Evolutionary conservation across 768 basidiomycete genomes (phyloP).

Genomic region (Amanita fuliginea): DNA sequence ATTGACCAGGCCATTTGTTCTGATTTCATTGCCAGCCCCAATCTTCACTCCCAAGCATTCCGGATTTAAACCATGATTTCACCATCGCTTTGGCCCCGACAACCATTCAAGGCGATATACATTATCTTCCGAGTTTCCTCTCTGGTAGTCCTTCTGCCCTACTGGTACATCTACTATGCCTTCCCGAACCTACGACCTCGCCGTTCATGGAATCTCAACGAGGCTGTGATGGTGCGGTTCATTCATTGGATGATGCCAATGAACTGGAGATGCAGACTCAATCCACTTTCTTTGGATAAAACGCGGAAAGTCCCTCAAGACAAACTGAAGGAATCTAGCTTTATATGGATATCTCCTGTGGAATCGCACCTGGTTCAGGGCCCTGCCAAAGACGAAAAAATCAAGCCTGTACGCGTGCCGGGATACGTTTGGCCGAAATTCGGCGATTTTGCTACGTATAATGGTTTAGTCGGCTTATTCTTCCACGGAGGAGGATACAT

Average conservation of each 20-base stretch:
- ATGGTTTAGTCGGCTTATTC: conserved; percentile 14
- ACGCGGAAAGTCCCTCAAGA: neutral
- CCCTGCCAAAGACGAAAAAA: conserved; percentile 10
- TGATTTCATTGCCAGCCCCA: no score
- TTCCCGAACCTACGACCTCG: no score
- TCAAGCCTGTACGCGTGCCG: conserved; percentile 12
- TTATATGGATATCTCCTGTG: neutral
- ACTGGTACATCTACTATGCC: no score
- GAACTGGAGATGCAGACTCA: conserved; percentile 10
- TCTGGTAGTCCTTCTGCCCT: no score
- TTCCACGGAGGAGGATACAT: conserved; percentile 18
- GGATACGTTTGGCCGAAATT: conserved; percentile 16
- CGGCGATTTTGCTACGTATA: conserved; percentile 4
- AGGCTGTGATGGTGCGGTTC: conserved; percentile 6
- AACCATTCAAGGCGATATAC: no score
- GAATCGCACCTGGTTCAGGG: conserved; percentile 5
- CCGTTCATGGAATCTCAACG: no score
- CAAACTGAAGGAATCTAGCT: neutral
- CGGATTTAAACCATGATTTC: no score
- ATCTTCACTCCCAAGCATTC: no score
- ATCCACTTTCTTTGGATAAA: neutral
- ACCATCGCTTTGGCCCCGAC: no score
- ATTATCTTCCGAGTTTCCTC: no score
- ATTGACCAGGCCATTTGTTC: no score
- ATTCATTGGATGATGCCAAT: conserved; percentile 14